phyloP scores from a whole-genome alignment of 163 green algal species.

The Chloroidium sp. region DNA sequence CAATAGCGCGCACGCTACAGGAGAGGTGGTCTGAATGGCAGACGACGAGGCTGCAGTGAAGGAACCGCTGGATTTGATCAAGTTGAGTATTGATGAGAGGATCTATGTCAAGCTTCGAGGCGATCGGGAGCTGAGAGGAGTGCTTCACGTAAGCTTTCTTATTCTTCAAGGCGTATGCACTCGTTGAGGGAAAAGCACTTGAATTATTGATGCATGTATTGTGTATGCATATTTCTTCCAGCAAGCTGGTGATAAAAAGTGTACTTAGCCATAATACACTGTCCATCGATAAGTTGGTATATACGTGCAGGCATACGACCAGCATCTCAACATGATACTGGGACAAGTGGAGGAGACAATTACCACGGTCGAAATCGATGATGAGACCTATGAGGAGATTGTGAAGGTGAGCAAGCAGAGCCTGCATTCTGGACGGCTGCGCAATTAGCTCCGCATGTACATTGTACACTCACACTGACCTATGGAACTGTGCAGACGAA shows the following conservation, averaged over 20 bases:
- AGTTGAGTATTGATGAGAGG: conserved; percentile 85
- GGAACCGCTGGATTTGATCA: conserved; percentile 94
- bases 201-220: too few relatives aligned
- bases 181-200: too few relatives aligned
- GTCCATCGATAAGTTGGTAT: not conserved
- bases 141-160: conserved; percentile 77
- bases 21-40: conserved; percentile 1
- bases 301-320: conserved; percentile 88
- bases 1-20: too few relatives aligned
- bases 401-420: conserved; percentile 71
- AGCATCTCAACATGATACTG: conserved; percentile 99
- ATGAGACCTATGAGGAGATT: conserved; percentile 99
- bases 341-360: conserved; percentile 97
- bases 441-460: not conserved
- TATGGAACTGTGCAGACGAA: conserved; percentile 56
- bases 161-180: too few relatives aligned
- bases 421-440: too few relatives aligned
- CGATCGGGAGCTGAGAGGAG: conserved; percentile 86
- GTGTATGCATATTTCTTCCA: not conserved
- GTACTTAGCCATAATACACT: not conserved
- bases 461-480: not conserved
- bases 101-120: conserved; percentile 96
- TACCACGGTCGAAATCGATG: conserved; percentile 93
- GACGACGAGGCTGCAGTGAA: conserved; percentile 82
- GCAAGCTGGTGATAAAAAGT: not conserved